These are phyloP conservation scores for Lepidium campestre DNA, from an alignment of 441 rosid species.

Conservation along the genomic window DNA sequence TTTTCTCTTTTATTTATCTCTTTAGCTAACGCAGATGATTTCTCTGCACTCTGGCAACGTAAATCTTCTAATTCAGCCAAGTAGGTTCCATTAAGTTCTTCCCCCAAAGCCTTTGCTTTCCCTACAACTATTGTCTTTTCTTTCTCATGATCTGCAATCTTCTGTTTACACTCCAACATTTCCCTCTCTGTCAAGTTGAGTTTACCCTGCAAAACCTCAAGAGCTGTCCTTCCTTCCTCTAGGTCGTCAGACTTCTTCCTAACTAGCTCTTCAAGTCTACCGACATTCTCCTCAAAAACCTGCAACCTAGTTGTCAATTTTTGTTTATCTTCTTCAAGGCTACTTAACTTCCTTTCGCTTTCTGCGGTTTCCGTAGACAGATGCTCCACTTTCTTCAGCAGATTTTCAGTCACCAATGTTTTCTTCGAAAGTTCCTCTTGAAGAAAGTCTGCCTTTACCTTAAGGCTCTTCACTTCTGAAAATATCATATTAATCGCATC, in stretches of 20 bases:
- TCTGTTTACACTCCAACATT: conserved; percentile 32
- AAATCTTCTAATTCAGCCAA: conserved; percentile 25
- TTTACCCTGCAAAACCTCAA: conserved; percentile 35
- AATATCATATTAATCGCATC: conserved; percentile 36
- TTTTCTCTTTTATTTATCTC: conserved; percentile 45
- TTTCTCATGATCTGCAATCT: conserved; percentile 36
- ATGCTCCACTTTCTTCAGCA: conserved; percentile 31
- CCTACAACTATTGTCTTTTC: conserved; percentile 27
- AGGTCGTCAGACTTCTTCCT: conserved; percentile 36
- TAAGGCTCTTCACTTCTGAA: conserved; percentile 37
- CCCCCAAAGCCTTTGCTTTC: conserved; percentile 27
- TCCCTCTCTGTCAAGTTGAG: conserved; percentile 32
- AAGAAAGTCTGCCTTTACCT: conserved; percentile 34
- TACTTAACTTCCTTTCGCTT: conserved; percentile 28
- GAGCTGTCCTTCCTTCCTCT: conserved; percentile 33
- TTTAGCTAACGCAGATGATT: conserved; percentile 36
- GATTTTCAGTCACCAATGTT: conserved; percentile 32
- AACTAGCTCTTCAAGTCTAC: conserved; percentile 37
- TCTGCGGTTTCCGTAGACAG: conserved; percentile 25
- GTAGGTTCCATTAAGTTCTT: conserved; percentile 4
- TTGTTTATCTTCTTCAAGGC: conserved; percentile 35
- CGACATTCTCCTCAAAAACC: conserved; percentile 37
- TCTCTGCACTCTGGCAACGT: conserved; percentile 38
- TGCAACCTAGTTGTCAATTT: conserved; percentile 29
- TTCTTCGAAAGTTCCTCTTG: conserved; percentile 39